Evolutionary conservation across 2,329 filamentous ascomycete species (phyloP).

Genomic region (Neofusicoccum parvum): DNA sequence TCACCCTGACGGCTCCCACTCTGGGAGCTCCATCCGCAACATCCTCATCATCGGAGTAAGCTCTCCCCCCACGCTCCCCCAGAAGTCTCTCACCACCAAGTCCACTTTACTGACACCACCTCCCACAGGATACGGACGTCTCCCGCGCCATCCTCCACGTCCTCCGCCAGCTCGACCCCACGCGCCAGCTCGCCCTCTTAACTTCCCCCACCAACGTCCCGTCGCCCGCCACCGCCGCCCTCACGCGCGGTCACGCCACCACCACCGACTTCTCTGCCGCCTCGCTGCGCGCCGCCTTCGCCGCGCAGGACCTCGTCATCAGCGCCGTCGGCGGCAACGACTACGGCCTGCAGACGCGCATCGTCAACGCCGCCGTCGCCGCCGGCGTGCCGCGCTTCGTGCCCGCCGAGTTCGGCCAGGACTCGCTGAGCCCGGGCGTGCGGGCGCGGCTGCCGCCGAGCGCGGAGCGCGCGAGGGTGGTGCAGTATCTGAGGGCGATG

Average conservation of each 20-base stretch:
- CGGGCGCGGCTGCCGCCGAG: slow-evolving; percentile 34
- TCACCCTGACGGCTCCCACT: slow-evolving; percentile 14
- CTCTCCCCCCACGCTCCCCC: neutral
- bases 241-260: neutral
- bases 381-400: slow-evolving; percentile 41
- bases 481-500: slow-evolving; percentile 33
- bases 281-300: slow-evolving; percentile 32
- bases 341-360: slow-evolving; percentile 22
- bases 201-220: slow-evolving; percentile 31
- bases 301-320: slow-evolving; percentile 29
- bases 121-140: slow-evolving; percentile 30
- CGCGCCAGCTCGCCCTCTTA: slow-evolving; percentile 29
- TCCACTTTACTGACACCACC: neutral
- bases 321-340: slow-evolving; percentile 29
- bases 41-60: slow-evolving; percentile 33
- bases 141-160: slow-evolving; percentile 31
- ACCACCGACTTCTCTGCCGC: slow-evolving; percentile 34
- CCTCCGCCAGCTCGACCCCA: slow-evolving; percentile 21
- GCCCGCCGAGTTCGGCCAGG: slow-evolving; percentile 39
- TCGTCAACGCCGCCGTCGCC: slow-evolving; percentile 40
- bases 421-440: slow-evolving; percentile 34
- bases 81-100: neutral
- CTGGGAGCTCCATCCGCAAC: slow-evolving; percentile 26
- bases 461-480: slow-evolving; percentile 32
- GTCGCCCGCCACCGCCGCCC: neutral